Evolutionary conservation across 208 protist genomes (phyloP).

Genomic region (Kentomonas sorsogonicus): DNA sequence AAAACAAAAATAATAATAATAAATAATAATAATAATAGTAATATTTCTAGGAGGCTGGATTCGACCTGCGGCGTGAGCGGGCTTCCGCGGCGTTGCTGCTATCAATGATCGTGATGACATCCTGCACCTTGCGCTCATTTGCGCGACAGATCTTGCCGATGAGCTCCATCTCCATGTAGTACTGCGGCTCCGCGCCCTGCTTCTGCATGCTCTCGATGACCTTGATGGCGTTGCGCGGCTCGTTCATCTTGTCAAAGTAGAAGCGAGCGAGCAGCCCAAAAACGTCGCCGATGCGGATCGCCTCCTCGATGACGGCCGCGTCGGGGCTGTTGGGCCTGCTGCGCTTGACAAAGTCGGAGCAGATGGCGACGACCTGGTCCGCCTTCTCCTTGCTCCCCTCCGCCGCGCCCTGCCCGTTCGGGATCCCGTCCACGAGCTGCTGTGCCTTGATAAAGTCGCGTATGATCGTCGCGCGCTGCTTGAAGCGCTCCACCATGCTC

Average conservation of each 20-base stretch:
- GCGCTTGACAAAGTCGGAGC: slow-evolving; percentile 84
- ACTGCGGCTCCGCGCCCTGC: slow-evolving; percentile 74
- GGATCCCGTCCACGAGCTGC: slow-evolving; percentile 39
- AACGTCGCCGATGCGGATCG: slow-evolving; percentile 93
- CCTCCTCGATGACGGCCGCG: slow-evolving; percentile 52
- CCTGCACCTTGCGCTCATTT: slow-evolving; percentile 55
- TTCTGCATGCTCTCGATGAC: slow-evolving; percentile 91
- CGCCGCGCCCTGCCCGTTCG: slow-evolving; percentile 19
- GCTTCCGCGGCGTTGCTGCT: not conserved
- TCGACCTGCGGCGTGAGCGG: slow-evolving; percentile 9
- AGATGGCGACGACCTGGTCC: slow-evolving; percentile 72
- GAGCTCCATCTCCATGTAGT: slow-evolving; percentile 86
- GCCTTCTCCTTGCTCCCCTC: slow-evolving; percentile 50
- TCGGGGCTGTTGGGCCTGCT: slow-evolving; percentile 58
- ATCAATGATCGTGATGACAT: slow-evolving; percentile 43
- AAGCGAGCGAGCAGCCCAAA: slow-evolving; percentile 94
- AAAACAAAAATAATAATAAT: slow-evolving; percentile 11
- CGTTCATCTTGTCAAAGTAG: slow-evolving; percentile 74
- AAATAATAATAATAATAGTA: no score
- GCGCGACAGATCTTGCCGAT: slow-evolving; percentile 81
- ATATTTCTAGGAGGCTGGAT: slow-evolving; percentile 1
- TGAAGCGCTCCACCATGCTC: slow-evolving; percentile 37
- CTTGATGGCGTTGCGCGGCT: slow-evolving; percentile 80
- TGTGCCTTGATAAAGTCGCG: slow-evolving; percentile 55
- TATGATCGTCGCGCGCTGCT: slow-evolving; percentile 47